A percentile compares a stretch with the other conserved stretches of the same genome.
phyloP scores from a whole-genome alignment of 352 stramenopile species.

The Thalassiosira hispida region DNA sequence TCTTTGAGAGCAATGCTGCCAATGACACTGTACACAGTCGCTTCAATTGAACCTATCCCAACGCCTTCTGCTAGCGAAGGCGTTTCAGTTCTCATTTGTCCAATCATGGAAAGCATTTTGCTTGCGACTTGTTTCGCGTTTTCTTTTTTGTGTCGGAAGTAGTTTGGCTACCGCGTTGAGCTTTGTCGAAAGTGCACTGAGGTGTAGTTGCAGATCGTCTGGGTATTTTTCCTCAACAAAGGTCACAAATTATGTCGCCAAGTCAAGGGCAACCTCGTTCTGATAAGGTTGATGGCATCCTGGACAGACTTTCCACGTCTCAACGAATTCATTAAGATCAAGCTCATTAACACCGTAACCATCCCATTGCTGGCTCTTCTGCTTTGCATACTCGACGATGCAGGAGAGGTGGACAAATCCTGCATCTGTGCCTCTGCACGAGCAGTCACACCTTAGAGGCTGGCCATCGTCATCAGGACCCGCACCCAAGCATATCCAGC shows the following conservation, averaged over 20 bases:
- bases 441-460: background rate
- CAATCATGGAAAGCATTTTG: slow-evolving; percentile 13
- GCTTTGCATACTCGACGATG: background rate
- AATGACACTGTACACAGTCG: background rate
- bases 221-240: slow-evolving; percentile 9
- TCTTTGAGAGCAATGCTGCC: background rate
- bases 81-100: background rate
- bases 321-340: background rate
- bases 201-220: background rate
- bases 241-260: background rate
- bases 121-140: background rate
- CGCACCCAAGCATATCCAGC: background rate
- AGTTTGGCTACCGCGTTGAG: background rate
- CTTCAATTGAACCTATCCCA: slow-evolving; percentile 12
- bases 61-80: background rate
- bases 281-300: slow-evolving; percentile 11
- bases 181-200: slow-evolving; percentile 3
- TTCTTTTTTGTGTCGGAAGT: background rate
- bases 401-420: slow-evolving; percentile 18
- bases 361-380: background rate
- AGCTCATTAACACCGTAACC: background rate
- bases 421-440: background rate
- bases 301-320: background rate
- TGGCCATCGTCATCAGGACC: background rate
- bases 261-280: background rate